Conservation (phyloP, 2,329 filamentous ascomycete species). For the Paraconiothyrium brasiliense region DNA sequence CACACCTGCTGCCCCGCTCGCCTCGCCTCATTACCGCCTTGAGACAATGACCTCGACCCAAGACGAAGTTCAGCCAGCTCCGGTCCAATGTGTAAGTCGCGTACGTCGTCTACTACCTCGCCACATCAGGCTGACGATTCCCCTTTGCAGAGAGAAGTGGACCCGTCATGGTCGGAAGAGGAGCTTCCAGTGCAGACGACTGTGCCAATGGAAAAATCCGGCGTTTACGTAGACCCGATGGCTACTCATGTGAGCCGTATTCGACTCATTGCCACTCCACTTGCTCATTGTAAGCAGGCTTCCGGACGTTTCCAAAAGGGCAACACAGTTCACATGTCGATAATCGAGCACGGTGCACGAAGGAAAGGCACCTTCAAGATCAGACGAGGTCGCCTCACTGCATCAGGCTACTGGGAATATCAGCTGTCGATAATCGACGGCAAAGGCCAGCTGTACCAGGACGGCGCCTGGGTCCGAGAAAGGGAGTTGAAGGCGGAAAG, state of each 20-base stretch:
- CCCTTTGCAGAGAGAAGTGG: slow-evolving; percentile 26
- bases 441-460: slow-evolving; percentile 27
- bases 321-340: slow-evolving; percentile 40
- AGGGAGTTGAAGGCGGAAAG: slow-evolving; percentile 30
- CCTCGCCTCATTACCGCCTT: slow-evolving; percentile 18
- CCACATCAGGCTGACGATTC: slow-evolving; percentile 35
- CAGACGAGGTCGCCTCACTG: slow-evolving; percentile 21
- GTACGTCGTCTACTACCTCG: slow-evolving; percentile 21
- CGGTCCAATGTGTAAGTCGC: slow-evolving; percentile 30
- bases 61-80: slow-evolving; percentile 29
- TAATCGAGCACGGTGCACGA: slow-evolving; percentile 27
- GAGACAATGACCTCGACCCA: slow-evolving; percentile 33
- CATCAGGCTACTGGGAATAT: slow-evolving; percentile 37
- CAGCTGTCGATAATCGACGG: slow-evolving; percentile 30
- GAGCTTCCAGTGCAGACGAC: slow-evolving; percentile 22
- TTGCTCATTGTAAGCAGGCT: slow-evolving; percentile 26
- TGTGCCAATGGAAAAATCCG: slow-evolving; percentile 32
- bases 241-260: slow-evolving; percentile 26
- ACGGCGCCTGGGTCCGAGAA: slow-evolving; percentile 42
- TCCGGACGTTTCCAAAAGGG: slow-evolving; percentile 32
- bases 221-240: slow-evolving; percentile 29
- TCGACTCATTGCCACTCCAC: slow-evolving; percentile 5
- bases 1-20: slow-evolving; percentile 16
- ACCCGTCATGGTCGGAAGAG: slow-evolving; percentile 21
- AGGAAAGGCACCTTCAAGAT: slow-evolving; percentile 37